Evolutionary conservation across 1,284 basidiomycete genomes (phyloP).

Genomic region (Rhodotorula sp.): DNA sequence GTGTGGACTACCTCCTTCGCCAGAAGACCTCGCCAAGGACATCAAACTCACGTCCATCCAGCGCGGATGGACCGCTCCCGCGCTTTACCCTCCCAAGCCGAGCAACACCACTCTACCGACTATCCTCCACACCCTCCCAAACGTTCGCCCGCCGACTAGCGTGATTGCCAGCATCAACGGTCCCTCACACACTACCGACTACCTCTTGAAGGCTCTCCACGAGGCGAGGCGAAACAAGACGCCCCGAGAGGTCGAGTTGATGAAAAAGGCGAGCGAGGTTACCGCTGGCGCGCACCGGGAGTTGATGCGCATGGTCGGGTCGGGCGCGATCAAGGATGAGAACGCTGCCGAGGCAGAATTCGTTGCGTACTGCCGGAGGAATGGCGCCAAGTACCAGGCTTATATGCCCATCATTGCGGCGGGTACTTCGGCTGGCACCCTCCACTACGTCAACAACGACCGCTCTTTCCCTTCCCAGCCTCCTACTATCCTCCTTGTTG

Average conservation of each 20-base stretch:
- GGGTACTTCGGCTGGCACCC: slow-evolving; percentile 73
- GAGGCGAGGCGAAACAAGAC: slow-evolving; percentile 73
- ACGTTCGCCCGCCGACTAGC: slow-evolving; percentile 55
- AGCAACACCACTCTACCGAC: slow-evolving; percentile 51
- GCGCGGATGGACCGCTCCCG: slow-evolving; percentile 74
- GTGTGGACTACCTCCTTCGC: slow-evolving; percentile 56
- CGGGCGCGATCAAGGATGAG: slow-evolving; percentile 86
- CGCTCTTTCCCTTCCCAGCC: slow-evolving; percentile 47
- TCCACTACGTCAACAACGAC: slow-evolving; percentile 68
- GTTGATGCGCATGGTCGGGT: slow-evolving; percentile 60
- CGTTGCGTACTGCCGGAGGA: slow-evolving; percentile 75
- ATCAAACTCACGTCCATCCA: slow-evolving; percentile 42
- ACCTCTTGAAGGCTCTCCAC: slow-evolving; percentile 72
- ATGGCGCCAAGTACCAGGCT: slow-evolving; percentile 79
- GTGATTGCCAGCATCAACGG: slow-evolving; percentile 53
- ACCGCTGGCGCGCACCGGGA: slow-evolving; percentile 82
- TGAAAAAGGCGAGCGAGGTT: slow-evolving; percentile 70
- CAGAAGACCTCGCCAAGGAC: slow-evolving; percentile 52
- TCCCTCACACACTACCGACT: slow-evolving; percentile 53
- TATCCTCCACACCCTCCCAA: slow-evolving; percentile 33
- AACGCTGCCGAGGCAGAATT: slow-evolving; percentile 87
- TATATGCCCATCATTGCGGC: slow-evolving; percentile 87
- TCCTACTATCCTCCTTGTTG: slow-evolving; percentile 65
- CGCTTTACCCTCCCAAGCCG: slow-evolving; percentile 75
- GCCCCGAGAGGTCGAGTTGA: slow-evolving; percentile 61